Evolutionary conservation across 2,329 filamentous ascomycete genomes (phyloP).

Genomic region (Plenodomus biglobosus): DNA sequence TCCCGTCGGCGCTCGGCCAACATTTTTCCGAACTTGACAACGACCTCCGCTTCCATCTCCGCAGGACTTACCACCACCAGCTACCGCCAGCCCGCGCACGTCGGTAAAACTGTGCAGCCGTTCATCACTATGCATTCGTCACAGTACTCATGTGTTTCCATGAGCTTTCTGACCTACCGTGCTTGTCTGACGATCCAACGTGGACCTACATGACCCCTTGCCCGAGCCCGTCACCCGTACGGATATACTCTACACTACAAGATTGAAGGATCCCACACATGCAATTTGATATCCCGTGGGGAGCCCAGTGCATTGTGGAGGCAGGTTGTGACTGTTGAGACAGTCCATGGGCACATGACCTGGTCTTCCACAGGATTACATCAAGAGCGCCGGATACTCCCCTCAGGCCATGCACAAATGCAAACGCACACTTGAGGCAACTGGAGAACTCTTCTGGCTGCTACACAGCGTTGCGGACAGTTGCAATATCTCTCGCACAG

Average conservation of each 20-base stretch:
- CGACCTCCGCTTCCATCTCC: background rate
- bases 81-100: background rate
- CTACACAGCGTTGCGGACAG: no score
- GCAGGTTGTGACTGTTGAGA: no score
- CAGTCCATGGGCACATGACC: no score
- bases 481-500: no score
- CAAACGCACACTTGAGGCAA: no score
- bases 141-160: background rate
- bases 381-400: no score
- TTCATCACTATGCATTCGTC: background rate
- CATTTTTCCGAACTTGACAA: slow-evolving; percentile 1
- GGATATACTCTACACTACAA: background rate
- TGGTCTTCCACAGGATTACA: no score
- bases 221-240: background rate
- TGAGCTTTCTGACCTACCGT: background rate
- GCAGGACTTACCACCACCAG: background rate
- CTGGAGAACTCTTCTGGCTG: no score
- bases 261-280: no score
- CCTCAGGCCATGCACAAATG: no score
- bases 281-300: no score
- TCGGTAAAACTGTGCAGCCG: background rate
- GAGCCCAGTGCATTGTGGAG: no score
- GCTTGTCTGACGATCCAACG: background rate
- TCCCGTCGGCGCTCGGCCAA: slow-evolving; percentile 8
- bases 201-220: background rate